Conservation (phyloP, 2,329 filamentous ascomycete species). For the Rhynchosporium graminicola region DNA sequence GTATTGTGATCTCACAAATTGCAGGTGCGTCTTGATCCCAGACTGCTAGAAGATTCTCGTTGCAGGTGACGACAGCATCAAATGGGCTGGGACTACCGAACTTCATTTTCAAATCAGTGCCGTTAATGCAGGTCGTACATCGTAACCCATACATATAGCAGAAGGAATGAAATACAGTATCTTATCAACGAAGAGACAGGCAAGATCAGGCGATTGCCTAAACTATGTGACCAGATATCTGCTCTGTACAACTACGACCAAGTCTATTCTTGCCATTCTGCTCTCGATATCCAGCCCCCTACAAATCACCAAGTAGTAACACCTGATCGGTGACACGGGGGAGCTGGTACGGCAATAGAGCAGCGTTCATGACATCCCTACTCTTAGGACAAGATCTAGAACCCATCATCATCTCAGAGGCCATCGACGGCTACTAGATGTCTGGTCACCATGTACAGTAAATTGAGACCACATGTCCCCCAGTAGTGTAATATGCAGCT, state of each 20-base stretch:
- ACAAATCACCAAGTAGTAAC: conserved; percentile 2
- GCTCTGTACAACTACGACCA: neutral
- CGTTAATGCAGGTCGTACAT: too few species aligned
- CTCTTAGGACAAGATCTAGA: neutral
- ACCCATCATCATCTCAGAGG: neutral
- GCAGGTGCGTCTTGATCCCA: neutral
- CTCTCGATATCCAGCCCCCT: conserved; percentile 16
- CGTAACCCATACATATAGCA: neutral
- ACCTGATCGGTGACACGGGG: conserved; percentile 15
- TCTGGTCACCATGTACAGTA: conserved; percentile 9
- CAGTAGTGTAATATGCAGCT: neutral
- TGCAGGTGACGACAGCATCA: neutral
- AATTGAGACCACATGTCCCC: neutral
- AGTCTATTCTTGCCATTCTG: conserved; percentile 4
- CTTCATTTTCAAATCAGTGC: too few species aligned
- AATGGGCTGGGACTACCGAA: neutral
- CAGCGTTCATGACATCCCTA: conserved; percentile 8
- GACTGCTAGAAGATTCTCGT: neutral
- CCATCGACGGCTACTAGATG: conserved; percentile 12
- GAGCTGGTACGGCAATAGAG: conserved; percentile 5
- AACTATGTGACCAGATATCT: conserved; percentile 1
- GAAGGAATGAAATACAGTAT: neutral
- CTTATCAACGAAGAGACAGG: neutral
- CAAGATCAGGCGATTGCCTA: neutral
- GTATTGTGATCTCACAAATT: neutral